Conservation (phyloP, 768 basidiomycete species). For the Agrocybe praecox region DNA sequence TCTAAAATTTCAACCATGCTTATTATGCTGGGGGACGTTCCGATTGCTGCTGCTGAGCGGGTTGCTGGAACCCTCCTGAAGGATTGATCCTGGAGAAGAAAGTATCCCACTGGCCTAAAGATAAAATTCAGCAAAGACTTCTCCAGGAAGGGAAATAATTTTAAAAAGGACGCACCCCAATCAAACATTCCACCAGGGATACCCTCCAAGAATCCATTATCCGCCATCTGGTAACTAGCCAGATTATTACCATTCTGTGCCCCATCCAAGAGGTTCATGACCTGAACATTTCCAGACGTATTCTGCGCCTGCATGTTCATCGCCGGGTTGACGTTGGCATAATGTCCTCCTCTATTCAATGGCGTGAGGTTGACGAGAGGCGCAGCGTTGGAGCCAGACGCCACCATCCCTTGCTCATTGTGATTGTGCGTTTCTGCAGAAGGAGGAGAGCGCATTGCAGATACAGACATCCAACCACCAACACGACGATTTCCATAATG, state of each 20-base stretch:
- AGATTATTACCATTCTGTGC: slow-evolving; percentile 55
- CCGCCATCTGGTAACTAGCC: slow-evolving; percentile 67
- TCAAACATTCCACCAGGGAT: slow-evolving; percentile 87
- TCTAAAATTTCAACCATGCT: neutral
- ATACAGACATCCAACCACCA: slow-evolving; percentile 17
- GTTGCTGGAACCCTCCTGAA: slow-evolving; percentile 23
- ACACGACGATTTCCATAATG: slow-evolving; percentile 4
- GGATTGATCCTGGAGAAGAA: slow-evolving; percentile 68
- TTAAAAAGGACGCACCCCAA: slow-evolving; percentile 58
- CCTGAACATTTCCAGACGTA: slow-evolving; percentile 61
- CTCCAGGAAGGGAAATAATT: neutral
- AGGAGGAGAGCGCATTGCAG: slow-evolving; percentile 30
- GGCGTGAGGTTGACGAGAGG: slow-evolving; percentile 63
- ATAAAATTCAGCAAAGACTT: slow-evolving; percentile 2
- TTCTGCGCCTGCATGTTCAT: slow-evolving; percentile 54
- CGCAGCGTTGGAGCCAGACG: slow-evolving; percentile 21
- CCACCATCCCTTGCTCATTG: slow-evolving; percentile 7
- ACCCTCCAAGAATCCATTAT: slow-evolving; percentile 73
- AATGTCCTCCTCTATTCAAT: slow-evolving; percentile 37
- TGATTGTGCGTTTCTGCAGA: slow-evolving; percentile 21
- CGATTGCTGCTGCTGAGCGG: slow-evolving; percentile 3
- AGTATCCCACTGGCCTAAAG: slow-evolving; percentile 77
- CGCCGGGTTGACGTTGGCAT: slow-evolving; percentile 74
- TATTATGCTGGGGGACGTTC: neutral
- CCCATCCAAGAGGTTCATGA: slow-evolving; percentile 75